Conservation (phyloP, 257 asterid species). For the Solanum boliviense region DNA sequence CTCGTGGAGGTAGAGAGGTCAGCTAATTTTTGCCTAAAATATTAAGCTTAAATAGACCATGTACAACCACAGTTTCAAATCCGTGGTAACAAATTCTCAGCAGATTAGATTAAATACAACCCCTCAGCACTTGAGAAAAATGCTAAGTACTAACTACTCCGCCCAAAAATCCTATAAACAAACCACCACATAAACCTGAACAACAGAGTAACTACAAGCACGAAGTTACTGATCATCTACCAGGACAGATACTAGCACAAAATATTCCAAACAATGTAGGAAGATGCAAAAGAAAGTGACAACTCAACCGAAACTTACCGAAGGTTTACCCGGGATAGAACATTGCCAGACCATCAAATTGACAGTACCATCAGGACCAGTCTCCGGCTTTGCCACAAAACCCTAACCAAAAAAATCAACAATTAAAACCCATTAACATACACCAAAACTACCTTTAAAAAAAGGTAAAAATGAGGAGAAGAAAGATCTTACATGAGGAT, state of each 20-base stretch:
- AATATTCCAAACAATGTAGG: background rate
- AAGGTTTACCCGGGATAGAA: slow-evolving; percentile 23
- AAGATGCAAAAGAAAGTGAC: background rate
- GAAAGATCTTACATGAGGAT: slow-evolving; percentile 13
- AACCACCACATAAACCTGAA: background rate
- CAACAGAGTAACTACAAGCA: background rate
- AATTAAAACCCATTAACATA: background rate
- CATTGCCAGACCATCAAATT: slow-evolving; percentile 27
- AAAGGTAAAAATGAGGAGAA: background rate
- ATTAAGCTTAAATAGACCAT: background rate
- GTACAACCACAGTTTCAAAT: background rate
- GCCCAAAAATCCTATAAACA: background rate
- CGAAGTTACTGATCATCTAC: background rate
- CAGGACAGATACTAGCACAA: background rate
- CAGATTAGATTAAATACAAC: background rate
- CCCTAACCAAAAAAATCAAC: slow-evolving; percentile 6
- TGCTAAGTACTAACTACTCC: background rate
- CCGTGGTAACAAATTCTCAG: background rate
- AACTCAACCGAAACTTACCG: slow-evolving; percentile 2
- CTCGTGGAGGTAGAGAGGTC: too few relatives aligned
- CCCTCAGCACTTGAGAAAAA: background rate
- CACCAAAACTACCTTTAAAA: background rate
- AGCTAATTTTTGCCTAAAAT: background rate
- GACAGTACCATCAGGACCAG: slow-evolving; percentile 9
- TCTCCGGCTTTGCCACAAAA: slow-evolving; percentile 27